These are phyloP conservation scores for Ascochyta rabiei DNA, from an alignment of 2,329 filamentous ascomycete genomes.

Conservation along the genomic window DNA sequence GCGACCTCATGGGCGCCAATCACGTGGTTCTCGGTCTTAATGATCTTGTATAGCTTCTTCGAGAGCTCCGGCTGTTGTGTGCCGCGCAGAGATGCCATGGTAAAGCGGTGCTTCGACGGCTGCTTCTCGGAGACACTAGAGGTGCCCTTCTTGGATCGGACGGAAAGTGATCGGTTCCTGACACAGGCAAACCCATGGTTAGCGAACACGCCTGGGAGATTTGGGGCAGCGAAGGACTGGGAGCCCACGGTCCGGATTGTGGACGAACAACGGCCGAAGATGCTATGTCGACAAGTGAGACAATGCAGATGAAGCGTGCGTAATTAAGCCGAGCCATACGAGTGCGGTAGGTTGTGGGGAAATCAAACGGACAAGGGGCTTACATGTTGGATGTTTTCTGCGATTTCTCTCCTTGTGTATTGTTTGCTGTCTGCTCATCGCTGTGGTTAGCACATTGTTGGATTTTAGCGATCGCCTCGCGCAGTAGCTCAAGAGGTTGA, in stretches of 20 bases:
- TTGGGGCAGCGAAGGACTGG: neutral
- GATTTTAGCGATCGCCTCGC: conserved; percentile 13
- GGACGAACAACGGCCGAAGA: neutral
- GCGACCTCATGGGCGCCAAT: conserved; percentile 85
- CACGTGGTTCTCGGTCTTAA: conserved; percentile 92
- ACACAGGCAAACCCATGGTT: conserved; percentile 23
- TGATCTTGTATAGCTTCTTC: conserved; percentile 85
- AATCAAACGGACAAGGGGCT: neutral
- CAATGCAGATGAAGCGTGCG: neutral
- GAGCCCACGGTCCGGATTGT: neutral
- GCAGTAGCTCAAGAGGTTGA: conserved; percentile 17
- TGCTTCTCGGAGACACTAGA: conserved; percentile 52
- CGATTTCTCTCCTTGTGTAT: conserved; percentile 11
- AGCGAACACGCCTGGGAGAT: conserved; percentile 36
- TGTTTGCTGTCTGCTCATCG: conserved; percentile 15
- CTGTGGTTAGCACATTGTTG: conserved; percentile 33
- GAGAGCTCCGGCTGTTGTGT: conserved; percentile 85
- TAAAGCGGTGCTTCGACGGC: conserved; percentile 72
- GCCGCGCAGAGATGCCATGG: conserved; percentile 83
- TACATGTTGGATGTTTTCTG: conserved; percentile 1
- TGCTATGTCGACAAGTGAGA: neutral
- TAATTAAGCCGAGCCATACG: neutral
- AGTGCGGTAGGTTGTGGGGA: neutral
- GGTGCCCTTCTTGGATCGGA: conserved; percentile 67
- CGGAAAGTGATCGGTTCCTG: conserved; percentile 76